A percentile compares a stretch with the other conserved stretches of the same genome.
Evolutionary conservation across 768 basidiomycete genomes (phyloP).

Genomic region (Pholiota conissans): DNA sequence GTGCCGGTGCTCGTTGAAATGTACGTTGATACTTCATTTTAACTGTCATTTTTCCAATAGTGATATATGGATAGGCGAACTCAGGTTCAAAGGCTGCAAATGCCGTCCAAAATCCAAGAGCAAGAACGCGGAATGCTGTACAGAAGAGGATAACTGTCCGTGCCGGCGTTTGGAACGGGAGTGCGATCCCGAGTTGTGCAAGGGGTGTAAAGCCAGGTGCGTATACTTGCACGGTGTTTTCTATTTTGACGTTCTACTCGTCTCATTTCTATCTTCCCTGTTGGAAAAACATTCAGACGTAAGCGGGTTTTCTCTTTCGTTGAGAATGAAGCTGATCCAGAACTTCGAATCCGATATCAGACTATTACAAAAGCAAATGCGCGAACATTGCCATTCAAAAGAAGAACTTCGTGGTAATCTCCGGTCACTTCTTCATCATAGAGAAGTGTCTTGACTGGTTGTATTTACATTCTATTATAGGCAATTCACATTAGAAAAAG

Average conservation of each 20-base stretch:
- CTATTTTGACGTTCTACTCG: not conserved
- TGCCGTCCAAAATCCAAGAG: constrained; percentile 20
- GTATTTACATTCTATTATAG: constrained; percentile 21
- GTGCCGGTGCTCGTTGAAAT: constrained; percentile 46
- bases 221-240: not conserved
- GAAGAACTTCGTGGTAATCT: not conserved
- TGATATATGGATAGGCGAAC: constrained; percentile 30
- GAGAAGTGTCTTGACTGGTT: not conserved
- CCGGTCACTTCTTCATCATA: not conserved
- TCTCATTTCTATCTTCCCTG: too few species aligned
- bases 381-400: too few species aligned
- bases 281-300: too few species aligned
- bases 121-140: constrained; percentile 16
- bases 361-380: constrained; percentile 11
- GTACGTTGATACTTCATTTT: constrained; percentile 26
- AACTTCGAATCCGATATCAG: too few species aligned
- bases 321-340: too few species aligned
- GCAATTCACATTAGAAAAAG: constrained; percentile 33
- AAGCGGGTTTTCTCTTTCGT: too few species aligned
- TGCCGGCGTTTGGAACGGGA: constrained; percentile 40
- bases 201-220: constrained; percentile 42
- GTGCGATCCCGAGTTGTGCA: constrained; percentile 55
- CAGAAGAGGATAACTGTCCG: constrained; percentile 25
- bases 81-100: constrained; percentile 43
- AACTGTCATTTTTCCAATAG: too few species aligned